phyloP scores from a whole-genome alignment of 2,329 filamentous ascomycete species.

The Diaporthe sp. region DNA sequence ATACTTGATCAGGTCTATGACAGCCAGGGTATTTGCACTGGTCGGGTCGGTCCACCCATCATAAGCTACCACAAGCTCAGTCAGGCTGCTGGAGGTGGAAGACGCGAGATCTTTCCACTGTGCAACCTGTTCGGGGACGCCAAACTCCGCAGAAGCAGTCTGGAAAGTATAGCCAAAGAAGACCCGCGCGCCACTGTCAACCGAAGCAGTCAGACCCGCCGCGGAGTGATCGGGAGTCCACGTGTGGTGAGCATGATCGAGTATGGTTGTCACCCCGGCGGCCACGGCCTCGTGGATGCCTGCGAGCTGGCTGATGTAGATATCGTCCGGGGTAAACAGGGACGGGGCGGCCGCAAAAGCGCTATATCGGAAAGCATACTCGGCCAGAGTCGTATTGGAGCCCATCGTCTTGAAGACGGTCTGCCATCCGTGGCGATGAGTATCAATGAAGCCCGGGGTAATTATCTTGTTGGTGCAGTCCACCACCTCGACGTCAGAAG shows the following conservation, averaged over 20 bases:
- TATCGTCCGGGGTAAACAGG: slow-evolving; percentile 57
- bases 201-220: not conserved
- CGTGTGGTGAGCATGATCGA: slow-evolving; percentile 67
- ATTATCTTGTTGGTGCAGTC: slow-evolving; percentile 66
- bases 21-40: not conserved
- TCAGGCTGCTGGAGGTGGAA: not conserved
- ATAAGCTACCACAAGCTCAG: slow-evolving; percentile 8
- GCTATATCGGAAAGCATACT: slow-evolving; percentile 61
- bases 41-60: not conserved
- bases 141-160: not conserved
- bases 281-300: slow-evolving; percentile 65
- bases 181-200: not conserved
- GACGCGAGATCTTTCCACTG: not conserved
- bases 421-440: slow-evolving; percentile 70
- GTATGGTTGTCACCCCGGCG: slow-evolving; percentile 65
- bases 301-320: slow-evolving; percentile 61
- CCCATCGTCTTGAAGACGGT: slow-evolving; percentile 67
- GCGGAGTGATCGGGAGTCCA: slow-evolving; percentile 50
- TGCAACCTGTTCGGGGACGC: not conserved
- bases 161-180: slow-evolving; percentile 6
- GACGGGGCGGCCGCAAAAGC: slow-evolving; percentile 48
- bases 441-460: slow-evolving; percentile 69
- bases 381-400: slow-evolving; percentile 63
- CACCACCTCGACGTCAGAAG: slow-evolving; percentile 55
- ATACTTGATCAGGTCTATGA: slow-evolving; percentile 1